Evolutionary conservation across 805 yeast species (phyloP).

Genomic region (Candida bentonensis): DNA sequence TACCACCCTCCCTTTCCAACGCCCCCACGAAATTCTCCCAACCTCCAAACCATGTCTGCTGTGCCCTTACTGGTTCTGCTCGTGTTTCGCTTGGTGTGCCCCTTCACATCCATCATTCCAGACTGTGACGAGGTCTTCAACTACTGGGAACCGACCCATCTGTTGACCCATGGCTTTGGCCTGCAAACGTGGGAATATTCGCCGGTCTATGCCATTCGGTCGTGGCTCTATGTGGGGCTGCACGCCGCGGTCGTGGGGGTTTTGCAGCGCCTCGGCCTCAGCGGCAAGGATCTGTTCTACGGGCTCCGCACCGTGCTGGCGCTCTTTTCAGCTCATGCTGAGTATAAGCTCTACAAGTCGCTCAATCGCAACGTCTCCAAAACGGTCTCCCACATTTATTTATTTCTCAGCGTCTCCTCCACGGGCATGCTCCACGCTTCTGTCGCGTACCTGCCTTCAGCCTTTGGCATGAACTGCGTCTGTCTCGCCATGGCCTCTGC

Average conservation of each 20-base stretch:
- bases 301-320: conserved; percentile 34
- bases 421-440: conserved; percentile 88
- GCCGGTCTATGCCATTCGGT: conserved; percentile 74
- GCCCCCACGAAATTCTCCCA: conserved; percentile 1
- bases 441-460: conserved; percentile 71
- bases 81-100: conserved; percentile 22
- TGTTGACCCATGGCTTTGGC: conserved; percentile 67
- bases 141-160: conserved; percentile 88
- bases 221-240: conserved; percentile 62
- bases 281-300: conserved; percentile 30
- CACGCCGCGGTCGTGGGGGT: conserved; percentile 19
- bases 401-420: conserved; percentile 40
- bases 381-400: conserved; percentile 43
- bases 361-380: conserved; percentile 24
- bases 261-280: conserved; percentile 10
- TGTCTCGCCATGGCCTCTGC: conserved; percentile 19
- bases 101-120: conserved; percentile 52
- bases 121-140: conserved; percentile 91
- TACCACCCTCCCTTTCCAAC: background rate
- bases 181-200: conserved; percentile 96
- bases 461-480: conserved; percentile 47
- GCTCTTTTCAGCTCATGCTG: conserved; percentile 31
- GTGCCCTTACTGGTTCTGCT: conserved; percentile 10
- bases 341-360: conserved; percentile 34
- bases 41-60: background rate